These are phyloP conservation scores for Ambrosiella xylebori DNA, from an alignment of 2,329 filamentous ascomycete genomes.

Conservation along the genomic window DNA sequence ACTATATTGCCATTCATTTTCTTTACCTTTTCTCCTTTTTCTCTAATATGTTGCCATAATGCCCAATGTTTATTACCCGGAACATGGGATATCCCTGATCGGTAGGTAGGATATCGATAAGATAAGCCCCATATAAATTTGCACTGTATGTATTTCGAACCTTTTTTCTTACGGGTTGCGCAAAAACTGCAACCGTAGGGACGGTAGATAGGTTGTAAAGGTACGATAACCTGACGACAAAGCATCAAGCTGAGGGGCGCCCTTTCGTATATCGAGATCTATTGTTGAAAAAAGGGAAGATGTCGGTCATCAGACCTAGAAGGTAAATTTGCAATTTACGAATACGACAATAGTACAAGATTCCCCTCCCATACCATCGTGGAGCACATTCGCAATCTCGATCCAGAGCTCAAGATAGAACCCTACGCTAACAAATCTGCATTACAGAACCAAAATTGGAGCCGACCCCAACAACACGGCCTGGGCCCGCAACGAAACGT, in stretches of 20 bases:
- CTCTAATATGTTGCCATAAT: neutral
- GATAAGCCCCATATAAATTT: neutral
- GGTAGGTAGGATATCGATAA: neutral
- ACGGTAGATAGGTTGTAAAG: too few relatives aligned
- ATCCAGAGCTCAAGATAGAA: too few relatives aligned
- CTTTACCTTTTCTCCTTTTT: neutral
- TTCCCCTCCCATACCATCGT: neutral
- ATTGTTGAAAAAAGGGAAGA: neutral
- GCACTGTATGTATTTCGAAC: neutral
- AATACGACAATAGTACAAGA: neutral
- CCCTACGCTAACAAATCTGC: neutral
- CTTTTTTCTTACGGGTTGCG: neutral
- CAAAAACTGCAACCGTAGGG: neutral
- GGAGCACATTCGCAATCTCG: too few relatives aligned
- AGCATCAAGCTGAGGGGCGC: too few relatives aligned
- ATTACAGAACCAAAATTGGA: constrained; percentile 48
- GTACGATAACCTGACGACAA: too few relatives aligned
- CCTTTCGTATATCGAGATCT: too few relatives aligned
- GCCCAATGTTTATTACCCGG: too few relatives aligned
- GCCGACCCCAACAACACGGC: constrained; percentile 89
- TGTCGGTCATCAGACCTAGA: constrained; percentile 12
- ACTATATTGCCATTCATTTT: neutral
- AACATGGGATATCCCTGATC: neutral
- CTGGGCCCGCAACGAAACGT: constrained; percentile 69
- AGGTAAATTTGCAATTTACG: constrained; percentile 4